Evolutionary conservation across 257 asterid species (phyloP).

Genomic region (Nicotiana sylvestris): DNA sequence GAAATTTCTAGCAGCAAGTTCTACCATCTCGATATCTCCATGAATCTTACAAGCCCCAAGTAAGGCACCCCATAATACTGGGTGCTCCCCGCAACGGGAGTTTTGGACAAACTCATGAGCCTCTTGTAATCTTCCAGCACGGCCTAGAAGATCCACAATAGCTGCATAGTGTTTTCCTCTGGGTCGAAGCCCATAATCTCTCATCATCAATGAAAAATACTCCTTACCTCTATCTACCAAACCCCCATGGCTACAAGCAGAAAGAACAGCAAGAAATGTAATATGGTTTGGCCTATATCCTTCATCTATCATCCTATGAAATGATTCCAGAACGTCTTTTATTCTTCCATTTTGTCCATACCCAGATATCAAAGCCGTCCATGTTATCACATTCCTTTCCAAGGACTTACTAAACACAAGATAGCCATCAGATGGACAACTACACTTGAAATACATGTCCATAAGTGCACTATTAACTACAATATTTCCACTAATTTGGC

Average conservation of each 20-base stretch:
- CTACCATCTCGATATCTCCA: constrained; percentile 64
- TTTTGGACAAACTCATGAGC: constrained; percentile 56
- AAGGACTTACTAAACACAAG: constrained; percentile 56
- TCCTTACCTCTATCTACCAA: constrained; percentile 66
- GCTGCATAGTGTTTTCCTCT: constrained; percentile 75
- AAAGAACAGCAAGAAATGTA: constrained; percentile 82
- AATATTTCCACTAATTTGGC: constrained; percentile 52
- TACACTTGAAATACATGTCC: constrained; percentile 98
- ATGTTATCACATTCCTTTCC: constrained; percentile 71
- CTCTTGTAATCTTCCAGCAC: constrained; percentile 80
- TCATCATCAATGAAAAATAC: constrained; percentile 65
- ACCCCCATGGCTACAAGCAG: constrained; percentile 93
- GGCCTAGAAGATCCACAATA: constrained; percentile 84
- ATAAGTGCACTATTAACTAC: constrained; percentile 78
- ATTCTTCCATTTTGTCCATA: constrained; percentile 82
- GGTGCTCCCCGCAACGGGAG: constrained; percentile 69
- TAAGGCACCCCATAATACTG: constrained; percentile 87
- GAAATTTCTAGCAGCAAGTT: constrained; percentile 73
- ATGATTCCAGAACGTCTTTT: constrained; percentile 53
- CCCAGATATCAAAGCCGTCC: constrained; percentile 88
- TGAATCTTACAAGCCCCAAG: constrained; percentile 82
- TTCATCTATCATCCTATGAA: constrained; percentile 71
- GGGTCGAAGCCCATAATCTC: constrained; percentile 72
- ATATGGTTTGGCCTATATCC: constrained; percentile 82
- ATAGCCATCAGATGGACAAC: constrained; percentile 68